These are phyloP conservation scores for Rhododendron henanense DNA, from an alignment of 148 eudicot species.

Conservation along the genomic window DNA sequence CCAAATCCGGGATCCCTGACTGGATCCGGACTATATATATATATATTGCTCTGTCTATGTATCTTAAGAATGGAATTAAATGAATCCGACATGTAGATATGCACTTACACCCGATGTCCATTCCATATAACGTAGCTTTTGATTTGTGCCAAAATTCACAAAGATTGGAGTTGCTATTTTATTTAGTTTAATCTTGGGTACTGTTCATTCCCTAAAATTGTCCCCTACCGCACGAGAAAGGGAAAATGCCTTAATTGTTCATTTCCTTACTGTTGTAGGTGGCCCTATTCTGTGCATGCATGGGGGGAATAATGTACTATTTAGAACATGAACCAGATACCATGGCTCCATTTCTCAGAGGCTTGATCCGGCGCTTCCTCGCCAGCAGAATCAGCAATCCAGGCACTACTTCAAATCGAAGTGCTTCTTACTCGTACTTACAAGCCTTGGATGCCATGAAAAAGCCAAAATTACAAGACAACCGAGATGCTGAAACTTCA, in stretches of 20 bases:
- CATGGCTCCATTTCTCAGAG: slow-evolving; percentile 90
- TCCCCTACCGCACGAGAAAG: neutral
- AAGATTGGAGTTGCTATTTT: neutral
- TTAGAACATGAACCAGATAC: slow-evolving; percentile 91
- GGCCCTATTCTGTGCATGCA: slow-evolving; percentile 85
- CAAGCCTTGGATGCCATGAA: slow-evolving; percentile 57
- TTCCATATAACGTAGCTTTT: neutral
- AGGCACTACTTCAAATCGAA: slow-evolving; percentile 45
- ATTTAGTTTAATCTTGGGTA: neutral
- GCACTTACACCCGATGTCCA: neutral
- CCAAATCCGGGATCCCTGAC: too few species aligned
- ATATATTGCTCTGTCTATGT: neutral
- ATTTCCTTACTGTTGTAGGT: slow-evolving; percentile 40
- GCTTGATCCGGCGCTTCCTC: slow-evolving; percentile 80
- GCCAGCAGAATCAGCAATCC: slow-evolving; percentile 89
- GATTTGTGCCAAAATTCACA: neutral
- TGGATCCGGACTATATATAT: neutral
- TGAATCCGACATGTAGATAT: neutral
- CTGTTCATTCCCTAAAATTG: neutral
- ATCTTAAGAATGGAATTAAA: neutral
- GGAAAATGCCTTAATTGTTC: neutral
- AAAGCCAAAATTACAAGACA: slow-evolving; percentile 37
- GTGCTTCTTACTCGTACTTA: slow-evolving; percentile 59
- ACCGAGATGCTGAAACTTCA: slow-evolving; percentile 36
- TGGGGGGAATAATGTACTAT: slow-evolving; percentile 96